A percentile compares a stretch with the other conserved stretches of the same genome.
Conservation (phyloP, 148 eudicot genomes). For the Arctostaphylos glauca region DNA sequence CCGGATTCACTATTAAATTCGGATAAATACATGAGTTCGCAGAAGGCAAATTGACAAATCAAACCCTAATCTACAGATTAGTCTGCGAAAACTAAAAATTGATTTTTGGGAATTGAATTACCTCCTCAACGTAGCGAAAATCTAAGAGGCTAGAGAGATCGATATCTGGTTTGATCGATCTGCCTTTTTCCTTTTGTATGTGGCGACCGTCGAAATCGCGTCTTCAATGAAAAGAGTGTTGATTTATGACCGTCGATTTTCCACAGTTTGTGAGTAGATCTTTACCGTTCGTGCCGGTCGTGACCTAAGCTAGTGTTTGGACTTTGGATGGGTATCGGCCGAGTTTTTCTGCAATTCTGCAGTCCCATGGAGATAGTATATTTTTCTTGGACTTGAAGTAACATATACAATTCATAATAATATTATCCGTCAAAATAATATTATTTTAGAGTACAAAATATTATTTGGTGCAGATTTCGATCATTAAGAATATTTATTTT, state of each 20-base stretch:
- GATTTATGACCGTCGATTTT: constrained; percentile 6
- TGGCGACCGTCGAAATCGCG: not conserved
- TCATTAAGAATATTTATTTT: too few species aligned
- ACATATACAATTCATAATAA: too few species aligned
- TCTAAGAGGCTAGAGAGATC: not conserved
- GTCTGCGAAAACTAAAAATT: not conserved
- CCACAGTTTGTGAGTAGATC: not conserved
- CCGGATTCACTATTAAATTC: not conserved
- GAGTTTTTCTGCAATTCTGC: too few species aligned
- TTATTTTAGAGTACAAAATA: too few species aligned
- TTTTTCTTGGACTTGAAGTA: too few species aligned
- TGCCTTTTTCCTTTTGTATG: not conserved
- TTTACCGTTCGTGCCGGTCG: not conserved
- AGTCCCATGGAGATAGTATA: too few species aligned
- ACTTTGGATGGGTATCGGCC: too few species aligned
- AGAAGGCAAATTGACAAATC: too few species aligned
- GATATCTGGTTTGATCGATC: not conserved
- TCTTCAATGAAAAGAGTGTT: not conserved
- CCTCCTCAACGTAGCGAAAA: not conserved
- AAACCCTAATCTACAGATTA: not conserved
- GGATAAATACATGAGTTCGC: too few species aligned
- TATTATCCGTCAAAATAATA: too few species aligned
- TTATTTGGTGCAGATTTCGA: too few species aligned
- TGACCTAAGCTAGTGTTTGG: not conserved
- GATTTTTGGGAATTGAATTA: not conserved